Evolutionary conservation across 1,139 yeast species (phyloP).

Genomic region (Lodderomyces elongisporus): DNA sequence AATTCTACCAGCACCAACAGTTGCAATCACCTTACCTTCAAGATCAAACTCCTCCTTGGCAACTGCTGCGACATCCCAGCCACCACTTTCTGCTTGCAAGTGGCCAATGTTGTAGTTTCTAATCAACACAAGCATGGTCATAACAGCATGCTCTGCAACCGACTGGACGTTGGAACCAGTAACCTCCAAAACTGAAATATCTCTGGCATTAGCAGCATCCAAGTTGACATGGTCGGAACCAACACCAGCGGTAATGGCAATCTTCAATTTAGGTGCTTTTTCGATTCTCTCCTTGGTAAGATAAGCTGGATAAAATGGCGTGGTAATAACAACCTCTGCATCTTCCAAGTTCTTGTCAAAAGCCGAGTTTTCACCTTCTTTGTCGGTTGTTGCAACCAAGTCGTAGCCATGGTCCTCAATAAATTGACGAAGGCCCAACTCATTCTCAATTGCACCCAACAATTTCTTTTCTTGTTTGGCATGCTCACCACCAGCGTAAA

Average conservation of each 20-base stretch:
- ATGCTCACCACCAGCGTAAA: slow-evolving; percentile 52
- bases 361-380: slow-evolving; percentile 34
- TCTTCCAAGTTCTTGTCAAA: slow-evolving; percentile 9
- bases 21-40: slow-evolving; percentile 71
- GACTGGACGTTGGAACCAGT: slow-evolving; percentile 79
- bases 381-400: slow-evolving; percentile 60
- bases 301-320: slow-evolving; percentile 84
- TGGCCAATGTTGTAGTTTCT: slow-evolving; percentile 80
- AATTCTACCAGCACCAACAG: slow-evolving; percentile 81
- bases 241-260: slow-evolving; percentile 77
- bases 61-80: slow-evolving; percentile 76
- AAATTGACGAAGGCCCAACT: slow-evolving; percentile 64
- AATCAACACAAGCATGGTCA: slow-evolving; percentile 68
- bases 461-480: slow-evolving; percentile 58
- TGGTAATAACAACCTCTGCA: slow-evolving; percentile 73
- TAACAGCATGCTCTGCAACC: slow-evolving; percentile 77
- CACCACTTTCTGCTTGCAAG: slow-evolving; percentile 54
- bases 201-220: slow-evolving; percentile 61
- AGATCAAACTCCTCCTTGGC: slow-evolving; percentile 72
- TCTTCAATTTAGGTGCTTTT: slow-evolving; percentile 68
- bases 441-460: slow-evolving; percentile 71
- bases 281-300: slow-evolving; percentile 61
- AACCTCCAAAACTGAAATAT: slow-evolving; percentile 69
- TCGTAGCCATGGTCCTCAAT: slow-evolving; percentile 66
- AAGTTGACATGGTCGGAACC: slow-evolving; percentile 81